A percentile compares a stretch with the other conserved stretches of the same genome.
Conservation (phyloP, 352 stramenopile species). For the Pythium brassicae region DNA sequence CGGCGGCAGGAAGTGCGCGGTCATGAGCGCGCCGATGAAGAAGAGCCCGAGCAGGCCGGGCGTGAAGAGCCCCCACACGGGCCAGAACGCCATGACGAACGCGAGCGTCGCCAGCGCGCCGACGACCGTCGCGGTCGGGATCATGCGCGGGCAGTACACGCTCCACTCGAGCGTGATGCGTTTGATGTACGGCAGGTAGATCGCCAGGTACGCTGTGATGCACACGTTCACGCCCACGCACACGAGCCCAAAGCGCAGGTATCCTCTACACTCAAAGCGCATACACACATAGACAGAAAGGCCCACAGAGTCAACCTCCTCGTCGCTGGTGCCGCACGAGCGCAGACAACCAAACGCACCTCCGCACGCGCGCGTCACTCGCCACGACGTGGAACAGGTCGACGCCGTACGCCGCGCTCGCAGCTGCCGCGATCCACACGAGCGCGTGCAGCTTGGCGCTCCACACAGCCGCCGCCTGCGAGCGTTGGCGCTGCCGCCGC, state of each 20-base stretch:
- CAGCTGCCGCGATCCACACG: slow-evolving; percentile 62
- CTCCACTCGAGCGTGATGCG: slow-evolving; percentile 83
- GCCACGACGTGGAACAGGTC: slow-evolving; percentile 75
- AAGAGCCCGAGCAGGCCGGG: slow-evolving; percentile 87
- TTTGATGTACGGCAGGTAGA: slow-evolving; percentile 86
- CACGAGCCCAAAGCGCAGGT: slow-evolving; percentile 74
- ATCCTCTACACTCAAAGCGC: slow-evolving; percentile 39
- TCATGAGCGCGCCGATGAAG: slow-evolving; percentile 90
- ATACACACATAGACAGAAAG: not conserved
- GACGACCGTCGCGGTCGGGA: slow-evolving; percentile 80
- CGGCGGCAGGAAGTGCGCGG: slow-evolving; percentile 90
- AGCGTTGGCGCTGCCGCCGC: slow-evolving; percentile 21
- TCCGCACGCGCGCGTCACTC: slow-evolving; percentile 46
- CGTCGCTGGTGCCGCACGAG: too few species aligned
- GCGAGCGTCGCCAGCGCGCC: slow-evolving; percentile 58
- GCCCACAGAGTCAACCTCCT: not conserved
- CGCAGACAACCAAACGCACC: slow-evolving; percentile 17
- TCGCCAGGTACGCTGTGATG: slow-evolving; percentile 83
- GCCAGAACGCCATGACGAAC: slow-evolving; percentile 89
- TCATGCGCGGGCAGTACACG: slow-evolving; percentile 91
- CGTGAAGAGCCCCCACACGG: slow-evolving; percentile 90
- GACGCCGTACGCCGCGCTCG: slow-evolving; percentile 47
- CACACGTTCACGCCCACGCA: slow-evolving; percentile 81
- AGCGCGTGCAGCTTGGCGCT: slow-evolving; percentile 75
- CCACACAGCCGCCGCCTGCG: slow-evolving; percentile 44